Conservation (phyloP, 768 basidiomycete genomes). For the Nidularia sp. region DNA sequence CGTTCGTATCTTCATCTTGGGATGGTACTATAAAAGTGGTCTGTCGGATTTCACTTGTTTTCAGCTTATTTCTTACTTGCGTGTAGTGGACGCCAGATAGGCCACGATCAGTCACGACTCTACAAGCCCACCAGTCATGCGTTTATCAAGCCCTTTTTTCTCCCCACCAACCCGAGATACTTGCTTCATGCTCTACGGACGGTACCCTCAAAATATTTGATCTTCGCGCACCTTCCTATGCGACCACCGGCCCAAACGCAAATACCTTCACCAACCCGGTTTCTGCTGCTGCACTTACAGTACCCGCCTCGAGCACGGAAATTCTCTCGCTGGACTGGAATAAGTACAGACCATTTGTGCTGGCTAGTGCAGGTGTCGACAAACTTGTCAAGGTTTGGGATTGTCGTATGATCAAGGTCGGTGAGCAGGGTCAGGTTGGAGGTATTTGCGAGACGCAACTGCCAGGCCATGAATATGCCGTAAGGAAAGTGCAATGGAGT, state of each 20-base stretch:
- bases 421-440: conserved; percentile 55
- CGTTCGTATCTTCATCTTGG: conserved; percentile 87
- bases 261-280: conserved; percentile 66
- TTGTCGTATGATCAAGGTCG: conserved; percentile 74
- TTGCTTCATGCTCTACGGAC: conserved; percentile 85
- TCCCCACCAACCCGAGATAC: conserved; percentile 78
- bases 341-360: conserved; percentile 76
- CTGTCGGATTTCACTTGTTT: conserved; percentile 20
- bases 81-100: conserved; percentile 83
- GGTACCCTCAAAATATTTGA: conserved; percentile 86
- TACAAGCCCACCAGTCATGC: conserved; percentile 81
- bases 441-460: conserved; percentile 69
- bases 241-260: conserved; percentile 38
- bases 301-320: conserved; percentile 77
- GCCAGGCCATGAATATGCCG: conserved; percentile 85
- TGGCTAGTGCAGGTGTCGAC: conserved; percentile 82
- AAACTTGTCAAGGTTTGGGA: conserved; percentile 79
- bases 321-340: conserved; percentile 88
- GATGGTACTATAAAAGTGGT: conserved; percentile 89
- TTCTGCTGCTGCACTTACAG: conserved; percentile 67
- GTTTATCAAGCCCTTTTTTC: conserved; percentile 92
- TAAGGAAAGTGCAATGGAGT: conserved; percentile 87
- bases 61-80: conserved; percentile 3
- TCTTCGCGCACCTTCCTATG: conserved; percentile 62
- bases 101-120: conserved; percentile 71